Evolutionary conservation across 495 filamentous ascomycete species (phyloP).

Genomic region (Aspergillus bertholletiae): DNA sequence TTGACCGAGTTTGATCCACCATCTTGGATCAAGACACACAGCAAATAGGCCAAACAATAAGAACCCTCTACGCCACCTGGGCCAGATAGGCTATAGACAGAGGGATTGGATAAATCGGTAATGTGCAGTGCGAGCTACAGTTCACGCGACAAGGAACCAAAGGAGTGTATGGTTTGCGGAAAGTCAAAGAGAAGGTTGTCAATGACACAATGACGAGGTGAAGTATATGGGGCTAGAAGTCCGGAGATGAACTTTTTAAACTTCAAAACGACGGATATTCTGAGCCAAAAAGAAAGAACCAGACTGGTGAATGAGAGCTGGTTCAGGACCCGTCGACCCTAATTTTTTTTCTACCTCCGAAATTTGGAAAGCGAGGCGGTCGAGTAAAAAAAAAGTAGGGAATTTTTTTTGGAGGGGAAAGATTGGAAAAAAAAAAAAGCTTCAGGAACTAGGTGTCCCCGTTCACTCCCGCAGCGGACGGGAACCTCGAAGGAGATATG

Average conservation of each 20-base stretch:
- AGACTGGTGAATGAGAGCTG: slow-evolving; percentile 21
- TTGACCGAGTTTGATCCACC: slow-evolving; percentile 62
- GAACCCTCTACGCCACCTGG: not conserved
- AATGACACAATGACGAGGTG: slow-evolving; percentile 5
- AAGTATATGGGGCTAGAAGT: slow-evolving; percentile 8
- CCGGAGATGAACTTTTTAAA: slow-evolving; percentile 10
- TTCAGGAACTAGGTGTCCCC: slow-evolving; percentile 37
- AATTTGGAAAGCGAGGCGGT: slow-evolving; percentile 19
- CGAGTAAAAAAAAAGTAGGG: slow-evolving; percentile 19
- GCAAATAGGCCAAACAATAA: not conserved
- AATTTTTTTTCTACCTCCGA: slow-evolving; percentile 10
- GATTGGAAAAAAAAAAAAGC: slow-evolving; percentile 5
- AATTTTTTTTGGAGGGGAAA: slow-evolving; percentile 30
- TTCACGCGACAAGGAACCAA: slow-evolving; percentile 12
- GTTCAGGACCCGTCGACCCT: slow-evolving; percentile 10
- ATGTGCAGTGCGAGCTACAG: slow-evolving; percentile 4
- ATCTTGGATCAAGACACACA: slow-evolving; percentile 23
- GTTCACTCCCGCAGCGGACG: slow-evolving; percentile 42
- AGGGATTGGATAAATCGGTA: slow-evolving; percentile 7
- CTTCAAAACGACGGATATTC: slow-evolving; percentile 10
- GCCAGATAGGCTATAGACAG: slow-evolving; percentile 4
- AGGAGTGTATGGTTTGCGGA: slow-evolving; percentile 10
- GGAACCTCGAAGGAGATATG: slow-evolving; percentile 29
- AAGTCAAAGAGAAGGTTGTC: slow-evolving; percentile 3
- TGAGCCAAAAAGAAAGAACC: slow-evolving; percentile 3